Base-by-base conservation (phyloP, 2,329 filamentous ascomycete species). In the Ascochyta rabiei region DNA sequence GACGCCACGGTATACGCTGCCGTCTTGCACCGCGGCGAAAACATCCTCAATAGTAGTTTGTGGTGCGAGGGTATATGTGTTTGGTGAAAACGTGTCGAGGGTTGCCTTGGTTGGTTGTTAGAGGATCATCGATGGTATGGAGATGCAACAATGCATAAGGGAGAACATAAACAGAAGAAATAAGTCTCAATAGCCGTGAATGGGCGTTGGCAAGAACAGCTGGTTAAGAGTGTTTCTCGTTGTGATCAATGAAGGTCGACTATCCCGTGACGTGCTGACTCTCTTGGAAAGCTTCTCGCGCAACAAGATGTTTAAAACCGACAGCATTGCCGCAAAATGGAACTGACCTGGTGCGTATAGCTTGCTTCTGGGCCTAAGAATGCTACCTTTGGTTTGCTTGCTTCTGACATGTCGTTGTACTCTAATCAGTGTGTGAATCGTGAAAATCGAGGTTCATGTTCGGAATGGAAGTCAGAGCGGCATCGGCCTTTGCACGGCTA, bases 21-120 rank as follows among this genome's bases (percentile, higher is more conserved):
- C 82, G 33, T 81, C 80, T 69, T 96, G 91, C 6, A 96, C 89
- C 15, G 86, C 82, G 45, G 87, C 81, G 74, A 97, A 96, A 65
- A 96, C 86, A 70, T 95, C 91, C 63, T 76, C 74, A 64, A 85
- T 84, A 46, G 77, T 79, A 26, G 69, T 66, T 47, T 76, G 73
- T 4, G 82, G 77, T 1, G 67, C 59, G 40, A 83, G 66, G n/a
- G 67, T 67, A 53, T 76, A 70, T 21, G 61, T 34, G 23, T 38
- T 62, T n/a, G 77, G 70, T 57, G 61, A 52, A 48, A 85, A 85
- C 53, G 75, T 74, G 62, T 79, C 76, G 48, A 86, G 76, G 3
- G 84, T 77, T 33, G 84, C 84, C 82, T 86, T 68, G n/a, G 31
- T 15, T 7, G 21, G 38, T 19, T 28, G 47, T 53, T 24, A 58